Conservation (phyloP, 1,139 yeast species). For the Saccharomyces hybrid region DNA sequence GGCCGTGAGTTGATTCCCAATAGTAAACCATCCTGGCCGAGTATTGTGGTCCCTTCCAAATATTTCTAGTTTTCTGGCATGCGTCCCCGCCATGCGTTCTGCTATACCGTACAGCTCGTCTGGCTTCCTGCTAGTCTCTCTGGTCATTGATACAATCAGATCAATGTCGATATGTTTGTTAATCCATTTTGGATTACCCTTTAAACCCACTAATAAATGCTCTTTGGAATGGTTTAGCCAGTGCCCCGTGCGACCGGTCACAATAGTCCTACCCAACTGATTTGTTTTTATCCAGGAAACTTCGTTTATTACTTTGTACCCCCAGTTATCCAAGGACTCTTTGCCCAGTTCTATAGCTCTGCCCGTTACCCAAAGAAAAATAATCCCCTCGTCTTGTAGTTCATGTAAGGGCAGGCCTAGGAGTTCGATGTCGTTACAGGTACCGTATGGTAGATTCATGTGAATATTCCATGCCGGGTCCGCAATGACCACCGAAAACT, state of each 20-base stretch:
- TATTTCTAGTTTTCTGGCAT: conserved; percentile 72
- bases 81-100: conserved; percentile 71
- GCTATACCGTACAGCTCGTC: conserved; percentile 81
- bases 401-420: conserved; percentile 55
- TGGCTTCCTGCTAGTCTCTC: conserved; percentile 87
- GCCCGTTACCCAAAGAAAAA: conserved; percentile 90
- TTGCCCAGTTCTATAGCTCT: conserved; percentile 85
- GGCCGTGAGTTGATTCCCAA: conserved; percentile 61
- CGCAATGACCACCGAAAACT: conserved; percentile 79
- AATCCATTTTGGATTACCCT: conserved; percentile 76
- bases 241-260: conserved; percentile 94
- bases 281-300: conserved; percentile 86
- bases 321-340: conserved; percentile 71
- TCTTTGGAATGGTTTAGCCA: conserved; percentile 96
- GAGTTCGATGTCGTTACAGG: conserved; percentile 67
- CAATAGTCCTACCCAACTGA: conserved; percentile 78
- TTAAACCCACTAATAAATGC: conserved; percentile 75
- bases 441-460: conserved; percentile 72
- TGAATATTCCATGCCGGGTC: conserved; percentile 92
- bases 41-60: conserved; percentile 83
- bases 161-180: conserved; percentile 61
- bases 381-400: conserved; percentile 75
- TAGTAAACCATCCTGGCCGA: conserved; percentile 85
- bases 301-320: conserved; percentile 70
- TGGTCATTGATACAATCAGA: conserved; percentile 68